Evolutionary conservation across 345 rosid species (phyloP).

Genomic region (Bruguiera gymnorhiza): DNA sequence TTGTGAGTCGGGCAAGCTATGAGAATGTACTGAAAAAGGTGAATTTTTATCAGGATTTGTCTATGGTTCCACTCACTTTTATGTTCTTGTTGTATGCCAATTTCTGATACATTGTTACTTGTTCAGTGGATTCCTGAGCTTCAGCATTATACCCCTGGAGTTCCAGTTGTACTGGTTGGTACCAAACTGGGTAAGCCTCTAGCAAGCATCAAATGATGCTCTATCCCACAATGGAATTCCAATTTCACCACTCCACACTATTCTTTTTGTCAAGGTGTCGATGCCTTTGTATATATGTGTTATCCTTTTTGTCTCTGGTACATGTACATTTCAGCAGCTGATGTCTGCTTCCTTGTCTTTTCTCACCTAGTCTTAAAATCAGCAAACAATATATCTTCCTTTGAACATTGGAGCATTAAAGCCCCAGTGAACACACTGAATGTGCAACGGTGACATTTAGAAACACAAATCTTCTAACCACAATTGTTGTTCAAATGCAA

Average conservation of each 20-base stretch:
- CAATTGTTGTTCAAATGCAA: no score
- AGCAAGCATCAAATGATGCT: neutral
- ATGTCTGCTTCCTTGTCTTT: neutral
- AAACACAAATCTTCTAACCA: no score
- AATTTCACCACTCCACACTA: neutral
- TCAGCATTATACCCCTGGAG: slow-evolving; percentile 87
- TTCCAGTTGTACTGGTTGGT: slow-evolving; percentile 85
- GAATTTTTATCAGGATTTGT: neutral
- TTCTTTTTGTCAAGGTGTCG: neutral
- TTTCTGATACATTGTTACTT: slow-evolving; percentile 32
- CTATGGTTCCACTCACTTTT: neutral
- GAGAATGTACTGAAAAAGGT: slow-evolving; percentile 96
- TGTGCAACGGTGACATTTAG: neutral
- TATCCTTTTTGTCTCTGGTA: neutral
- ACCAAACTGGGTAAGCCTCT: slow-evolving; percentile 75
- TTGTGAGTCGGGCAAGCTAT: slow-evolving; percentile 93
- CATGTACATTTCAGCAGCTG: neutral
- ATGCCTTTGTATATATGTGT: neutral
- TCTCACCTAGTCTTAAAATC: neutral
- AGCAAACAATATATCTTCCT: neutral
- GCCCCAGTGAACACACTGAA: neutral
- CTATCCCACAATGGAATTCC: neutral
- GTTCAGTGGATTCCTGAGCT: slow-evolving; percentile 98
- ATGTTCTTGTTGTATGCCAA: slow-evolving; percentile 2
- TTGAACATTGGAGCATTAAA: neutral